Percentiles rank a stretch among this genome's conserved stretches.
Conservation (phyloP, 2,329 filamentous ascomycete species). For the Cladosporium velox region DNA sequence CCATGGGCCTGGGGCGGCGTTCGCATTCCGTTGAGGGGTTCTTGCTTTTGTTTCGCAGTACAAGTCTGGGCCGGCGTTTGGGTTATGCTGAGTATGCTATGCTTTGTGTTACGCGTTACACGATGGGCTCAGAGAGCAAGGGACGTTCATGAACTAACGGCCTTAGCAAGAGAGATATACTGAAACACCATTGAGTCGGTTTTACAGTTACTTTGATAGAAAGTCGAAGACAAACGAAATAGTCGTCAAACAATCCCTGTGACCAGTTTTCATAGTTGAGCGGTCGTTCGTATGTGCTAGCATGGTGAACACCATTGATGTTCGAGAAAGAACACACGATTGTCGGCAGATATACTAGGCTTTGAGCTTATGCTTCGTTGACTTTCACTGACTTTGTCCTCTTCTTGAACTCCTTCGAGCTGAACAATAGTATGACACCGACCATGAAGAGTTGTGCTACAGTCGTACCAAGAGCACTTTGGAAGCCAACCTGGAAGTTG, state of each 20-base stretch:
- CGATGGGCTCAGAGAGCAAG: neutral
- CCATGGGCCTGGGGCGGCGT: neutral
- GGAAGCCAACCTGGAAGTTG: constrained; percentile 34
- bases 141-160: too few relatives aligned
- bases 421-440: neutral
- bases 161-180: neutral
- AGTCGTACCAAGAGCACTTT: constrained; percentile 38
- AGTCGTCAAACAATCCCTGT: neutral
- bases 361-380: neutral
- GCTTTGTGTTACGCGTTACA: neutral
- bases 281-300: neutral
- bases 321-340: neutral
- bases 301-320: neutral
- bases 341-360: neutral
- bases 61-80: neutral
- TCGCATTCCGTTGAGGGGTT: neutral
- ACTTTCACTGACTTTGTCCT: neutral
- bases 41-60: neutral
- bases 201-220: neutral
- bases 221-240: neutral
- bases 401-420: constrained; percentile 24
- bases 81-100: neutral
- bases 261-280: neutral
- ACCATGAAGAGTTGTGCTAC: constrained; percentile 32
- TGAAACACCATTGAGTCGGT: neutral